A percentile compares a stretch with the other conserved stretches of the same genome.
Evolutionary conservation across 208 protist species (phyloP).

Genomic region (Crithidia expoeki): DNA sequence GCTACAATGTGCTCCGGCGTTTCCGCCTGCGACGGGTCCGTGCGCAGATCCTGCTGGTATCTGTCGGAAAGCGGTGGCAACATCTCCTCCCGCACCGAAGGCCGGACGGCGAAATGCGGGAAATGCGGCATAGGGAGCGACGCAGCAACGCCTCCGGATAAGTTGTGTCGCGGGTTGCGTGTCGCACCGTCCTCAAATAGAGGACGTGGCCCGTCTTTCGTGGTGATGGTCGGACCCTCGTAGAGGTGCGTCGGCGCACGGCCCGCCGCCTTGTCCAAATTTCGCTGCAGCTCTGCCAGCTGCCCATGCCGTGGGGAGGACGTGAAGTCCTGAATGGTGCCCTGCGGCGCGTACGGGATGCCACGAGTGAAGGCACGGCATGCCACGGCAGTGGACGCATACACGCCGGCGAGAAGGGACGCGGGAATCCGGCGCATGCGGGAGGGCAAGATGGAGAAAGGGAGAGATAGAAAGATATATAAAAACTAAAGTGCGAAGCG

Average conservation of each 20-base stretch:
- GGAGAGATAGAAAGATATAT: too few relatives aligned
- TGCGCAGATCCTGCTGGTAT: constrained; percentile 50
- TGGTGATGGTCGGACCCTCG: constrained; percentile 58
- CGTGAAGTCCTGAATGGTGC: constrained; percentile 75
- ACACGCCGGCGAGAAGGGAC: not conserved
- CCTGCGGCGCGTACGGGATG: constrained; percentile 63
- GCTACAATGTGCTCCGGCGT: constrained; percentile 52
- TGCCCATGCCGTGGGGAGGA: constrained; percentile 51
- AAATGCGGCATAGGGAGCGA: constrained; percentile 6
- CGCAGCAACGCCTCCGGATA: not conserved
- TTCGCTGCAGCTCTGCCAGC: constrained; percentile 59
- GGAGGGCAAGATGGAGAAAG: too few relatives aligned
- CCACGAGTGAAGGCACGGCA: constrained; percentile 44
- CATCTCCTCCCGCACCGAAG: constrained; percentile 9
- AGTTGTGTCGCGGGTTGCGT: constrained; percentile 18
- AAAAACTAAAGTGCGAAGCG: too few relatives aligned
- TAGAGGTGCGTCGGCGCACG: constrained; percentile 47
- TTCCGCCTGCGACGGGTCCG: constrained; percentile 44
- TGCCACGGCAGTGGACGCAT: not conserved
- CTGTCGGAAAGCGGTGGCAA: constrained; percentile 24
- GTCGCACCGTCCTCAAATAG: constrained; percentile 26
- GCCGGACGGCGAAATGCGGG: constrained; percentile 8
- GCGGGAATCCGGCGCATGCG: not conserved
- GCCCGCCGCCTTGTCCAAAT: constrained; percentile 47
- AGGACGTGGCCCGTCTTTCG: constrained; percentile 36